Percentiles rank a stretch among this genome's conserved stretches.
Conservation (phyloP, 495 filamentous ascomycete genomes). For the Jackrogersella minutella region DNA sequence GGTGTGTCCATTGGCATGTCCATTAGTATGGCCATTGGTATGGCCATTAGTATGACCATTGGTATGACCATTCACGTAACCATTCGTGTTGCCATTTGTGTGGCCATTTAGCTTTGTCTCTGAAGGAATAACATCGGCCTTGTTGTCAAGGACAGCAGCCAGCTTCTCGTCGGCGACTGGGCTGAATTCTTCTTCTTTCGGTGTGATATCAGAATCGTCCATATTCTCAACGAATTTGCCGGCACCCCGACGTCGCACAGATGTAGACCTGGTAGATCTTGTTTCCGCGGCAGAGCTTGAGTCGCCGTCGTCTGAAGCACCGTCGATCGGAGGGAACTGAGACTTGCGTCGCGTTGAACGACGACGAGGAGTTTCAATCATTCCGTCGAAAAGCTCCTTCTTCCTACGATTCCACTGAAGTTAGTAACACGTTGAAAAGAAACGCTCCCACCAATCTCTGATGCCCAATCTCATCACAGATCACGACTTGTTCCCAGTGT, state of each 20-base stretch:
- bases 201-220: conserved; percentile 47
- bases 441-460: neutral
- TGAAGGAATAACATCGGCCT: conserved; percentile 25
- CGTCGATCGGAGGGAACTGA: conserved; percentile 46
- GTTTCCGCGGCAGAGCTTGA: conserved; percentile 54
- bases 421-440: neutral
- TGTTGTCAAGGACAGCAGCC: conserved; percentile 25
- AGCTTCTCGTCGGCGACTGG: conserved; percentile 41
- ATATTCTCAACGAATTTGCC: conserved; percentile 58
- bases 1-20: conserved; percentile 35
- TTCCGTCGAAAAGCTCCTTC: conserved; percentile 61
- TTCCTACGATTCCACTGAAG: conserved; percentile 47
- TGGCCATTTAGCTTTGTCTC: conserved; percentile 36
- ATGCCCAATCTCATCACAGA: no score
- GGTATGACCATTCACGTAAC: conserved; percentile 20
- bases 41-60: conserved; percentile 29
- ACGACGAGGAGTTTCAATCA: conserved; percentile 56
- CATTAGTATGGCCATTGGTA: conserved; percentile 18
- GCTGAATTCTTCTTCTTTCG: conserved; percentile 46
- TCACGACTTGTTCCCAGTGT: neutral
- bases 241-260: conserved; percentile 48
- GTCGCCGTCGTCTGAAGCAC: conserved; percentile 54
- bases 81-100: conserved; percentile 20
- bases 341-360: conserved; percentile 53
- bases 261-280: conserved; percentile 25